Evolutionary conservation across 2,329 filamentous ascomycete species (phyloP).

Genomic region (Colletotrichum agaves): DNA sequence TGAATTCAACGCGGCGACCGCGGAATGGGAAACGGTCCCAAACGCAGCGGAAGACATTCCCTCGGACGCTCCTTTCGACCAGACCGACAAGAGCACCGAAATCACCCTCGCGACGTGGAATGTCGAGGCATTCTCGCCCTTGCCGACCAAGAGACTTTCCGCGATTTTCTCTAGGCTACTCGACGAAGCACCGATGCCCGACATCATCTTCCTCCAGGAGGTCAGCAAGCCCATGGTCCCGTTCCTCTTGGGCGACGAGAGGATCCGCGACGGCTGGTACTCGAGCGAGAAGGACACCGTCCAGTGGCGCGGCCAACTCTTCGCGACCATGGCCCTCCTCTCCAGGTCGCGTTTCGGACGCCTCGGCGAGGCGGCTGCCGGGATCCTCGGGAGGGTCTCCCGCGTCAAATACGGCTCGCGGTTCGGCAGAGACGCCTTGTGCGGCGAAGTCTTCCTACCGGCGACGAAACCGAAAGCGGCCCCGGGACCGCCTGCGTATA

Average conservation of each 20-base stretch:
- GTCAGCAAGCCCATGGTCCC: slow-evolving; percentile 42
- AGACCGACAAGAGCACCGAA: background rate
- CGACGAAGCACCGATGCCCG: slow-evolving; percentile 38
- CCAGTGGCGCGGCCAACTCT: slow-evolving; percentile 41
- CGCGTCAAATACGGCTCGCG: slow-evolving; percentile 45
- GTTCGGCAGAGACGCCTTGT: slow-evolving; percentile 49
- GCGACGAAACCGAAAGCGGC: slow-evolving; percentile 4
- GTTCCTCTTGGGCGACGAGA: slow-evolving; percentile 41
- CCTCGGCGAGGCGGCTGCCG: background rate
- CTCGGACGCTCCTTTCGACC: too few species aligned
- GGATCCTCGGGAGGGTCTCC: slow-evolving; percentile 45
- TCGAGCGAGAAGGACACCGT: slow-evolving; percentile 44
- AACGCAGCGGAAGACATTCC: background rate
- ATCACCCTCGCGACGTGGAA: slow-evolving; percentile 30
- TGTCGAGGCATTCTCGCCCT: background rate
- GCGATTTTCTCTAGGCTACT: slow-evolving; percentile 44
- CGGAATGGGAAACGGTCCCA: background rate
- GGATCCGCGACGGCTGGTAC: slow-evolving; percentile 45
- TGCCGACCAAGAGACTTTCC: slow-evolving; percentile 39
- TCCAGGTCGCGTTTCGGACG: slow-evolving; percentile 43
- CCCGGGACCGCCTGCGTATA: background rate
- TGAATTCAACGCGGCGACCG: background rate
- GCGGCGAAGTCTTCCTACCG: slow-evolving; percentile 46
- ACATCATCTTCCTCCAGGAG: slow-evolving; percentile 50
- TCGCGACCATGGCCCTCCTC: slow-evolving; percentile 44